Base-by-base conservation (phyloP, 495 filamentous ascomycete species). In the Ascobolus immersus region DNA sequence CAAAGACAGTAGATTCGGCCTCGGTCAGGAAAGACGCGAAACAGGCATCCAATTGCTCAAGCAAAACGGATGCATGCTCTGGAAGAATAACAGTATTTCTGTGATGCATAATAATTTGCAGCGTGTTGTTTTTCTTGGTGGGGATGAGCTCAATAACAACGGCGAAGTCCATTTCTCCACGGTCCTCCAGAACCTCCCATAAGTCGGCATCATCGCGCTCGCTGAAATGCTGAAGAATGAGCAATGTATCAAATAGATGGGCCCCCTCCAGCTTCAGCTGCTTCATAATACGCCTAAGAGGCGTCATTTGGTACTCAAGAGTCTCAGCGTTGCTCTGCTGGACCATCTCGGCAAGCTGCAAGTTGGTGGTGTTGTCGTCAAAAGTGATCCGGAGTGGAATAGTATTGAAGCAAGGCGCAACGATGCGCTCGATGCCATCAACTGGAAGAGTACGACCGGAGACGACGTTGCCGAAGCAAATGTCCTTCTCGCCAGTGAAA, bases 381-480 rank as follows among this genome's bases (percentile, higher is more conserved):
- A 71, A 32, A 19, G 64, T 47, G 33, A 73, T 49, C 13, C 80
- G 62, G n/a, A 79, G 52, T 1, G 82, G 79, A 14, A 91, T 57
- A 0, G 82, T 91, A 39, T 84, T 90, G 54, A 91, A 86, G 46
- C 78, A 79, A 1, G 82, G 82, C 1, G 74, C 71, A 14, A 90
- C 64, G 6, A 91, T 66, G 4, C 67, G 57, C 9, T 77, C 64
- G 18, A 84, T 58, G 3, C 61, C 59, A 15, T 72, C 59, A 13
- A 79, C 44, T 2, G 69, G 52, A 8, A 74, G 43, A 0, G 67
- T 69, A 21, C 78, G 65, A 1, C 78, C 79, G 42, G 64, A 77
- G 34, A 78, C 63, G 5, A 86, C 69, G 41, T 68, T 80, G 0
- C 78, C 78, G 35, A 89, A 86, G 52, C 74, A 81, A n/a, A 89